Conservation (phyloP, 2,329 filamentous ascomycete genomes). For the Sarocladiaceae sp. region DNA sequence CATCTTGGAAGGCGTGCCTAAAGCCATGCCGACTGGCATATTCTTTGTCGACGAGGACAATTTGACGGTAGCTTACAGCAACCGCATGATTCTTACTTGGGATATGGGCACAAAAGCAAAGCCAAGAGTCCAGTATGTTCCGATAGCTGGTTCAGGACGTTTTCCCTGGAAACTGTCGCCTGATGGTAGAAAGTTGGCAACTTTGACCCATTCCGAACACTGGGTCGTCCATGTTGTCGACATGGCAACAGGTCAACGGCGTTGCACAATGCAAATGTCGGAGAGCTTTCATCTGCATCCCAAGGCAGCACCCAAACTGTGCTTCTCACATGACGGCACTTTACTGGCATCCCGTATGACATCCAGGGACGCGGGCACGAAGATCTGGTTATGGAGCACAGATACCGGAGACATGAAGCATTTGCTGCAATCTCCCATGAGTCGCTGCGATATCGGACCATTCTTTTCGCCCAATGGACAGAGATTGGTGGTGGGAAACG, state of each 20-base stretch:
- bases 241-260: background rate
- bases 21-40: background rate
- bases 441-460: background rate
- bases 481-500: background rate
- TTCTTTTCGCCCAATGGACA: background rate
- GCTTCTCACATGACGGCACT: background rate
- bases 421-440: background rate
- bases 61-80: background rate
- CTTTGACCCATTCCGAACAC: background rate
- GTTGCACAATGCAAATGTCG: background rate
- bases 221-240: background rate
- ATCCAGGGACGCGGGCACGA: background rate
- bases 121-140: background rate
- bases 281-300: background rate
- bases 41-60: background rate
- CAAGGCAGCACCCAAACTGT: background rate
- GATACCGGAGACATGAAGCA: background rate
- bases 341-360: background rate
- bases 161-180: background rate
- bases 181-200: background rate
- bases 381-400: background rate
- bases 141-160: background rate
- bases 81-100: background rate
- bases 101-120: background rate
- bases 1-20: background rate